phyloP scores from a whole-genome alignment of 1,284 basidiomycete genomes.

The Puccinia triticina region DNA sequence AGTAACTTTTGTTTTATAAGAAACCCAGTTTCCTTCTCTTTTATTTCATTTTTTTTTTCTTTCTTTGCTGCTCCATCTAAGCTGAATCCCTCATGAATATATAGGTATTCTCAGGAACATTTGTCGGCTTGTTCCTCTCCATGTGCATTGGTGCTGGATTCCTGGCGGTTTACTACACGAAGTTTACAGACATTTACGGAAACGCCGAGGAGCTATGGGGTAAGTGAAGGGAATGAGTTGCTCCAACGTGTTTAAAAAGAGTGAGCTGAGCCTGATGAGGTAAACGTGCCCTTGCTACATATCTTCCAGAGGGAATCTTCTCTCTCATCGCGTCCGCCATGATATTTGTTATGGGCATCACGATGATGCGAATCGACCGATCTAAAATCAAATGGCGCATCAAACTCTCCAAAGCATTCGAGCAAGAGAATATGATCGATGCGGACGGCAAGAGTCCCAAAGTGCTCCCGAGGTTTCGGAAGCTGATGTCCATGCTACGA shows the following conservation, averaged over 20 bases:
- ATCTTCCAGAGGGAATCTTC: slow-evolving; percentile 52
- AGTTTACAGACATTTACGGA: slow-evolving; percentile 65
- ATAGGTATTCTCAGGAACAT: slow-evolving; percentile 80
- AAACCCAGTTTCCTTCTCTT: background rate
- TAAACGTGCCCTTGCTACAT: background rate
- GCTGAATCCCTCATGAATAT: slow-evolving; percentile 52
- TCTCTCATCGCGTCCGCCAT: slow-evolving; percentile 69
- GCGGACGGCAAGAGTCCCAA: background rate
- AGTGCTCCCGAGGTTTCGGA: slow-evolving; percentile 1
- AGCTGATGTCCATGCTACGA: slow-evolving; percentile 51
- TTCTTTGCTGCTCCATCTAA: background rate
- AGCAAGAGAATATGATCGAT: slow-evolving; percentile 61
- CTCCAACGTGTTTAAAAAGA: background rate
- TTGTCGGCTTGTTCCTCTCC: slow-evolving; percentile 74
- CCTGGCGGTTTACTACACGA: slow-evolving; percentile 65
- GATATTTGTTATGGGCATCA: slow-evolving; percentile 54
- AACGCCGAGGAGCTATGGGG: slow-evolving; percentile 66
- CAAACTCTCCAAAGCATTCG: slow-evolving; percentile 79
- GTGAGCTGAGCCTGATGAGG: background rate
- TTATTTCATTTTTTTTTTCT: background rate
- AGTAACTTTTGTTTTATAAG: background rate
- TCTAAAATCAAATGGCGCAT: slow-evolving; percentile 86
- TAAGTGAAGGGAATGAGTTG: slow-evolving; percentile 52
- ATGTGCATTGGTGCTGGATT: slow-evolving; percentile 68
- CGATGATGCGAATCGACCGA: slow-evolving; percentile 65